These are phyloP conservation scores for Aspergillus quadrilineatus DNA, from an alignment of 2,329 filamentous ascomycete species.

Conservation along the genomic window DNA sequence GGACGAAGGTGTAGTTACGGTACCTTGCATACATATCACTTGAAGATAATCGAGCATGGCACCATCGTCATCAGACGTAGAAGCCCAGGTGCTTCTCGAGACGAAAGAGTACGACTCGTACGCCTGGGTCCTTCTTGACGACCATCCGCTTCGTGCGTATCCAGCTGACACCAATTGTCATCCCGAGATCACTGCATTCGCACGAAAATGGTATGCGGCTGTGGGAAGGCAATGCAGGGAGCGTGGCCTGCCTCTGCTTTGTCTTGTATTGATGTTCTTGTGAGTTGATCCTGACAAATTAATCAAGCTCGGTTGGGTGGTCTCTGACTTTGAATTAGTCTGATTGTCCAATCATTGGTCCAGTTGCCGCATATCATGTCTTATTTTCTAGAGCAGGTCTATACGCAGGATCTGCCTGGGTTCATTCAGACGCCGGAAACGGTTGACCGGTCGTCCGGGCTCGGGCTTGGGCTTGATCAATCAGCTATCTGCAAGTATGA, in stretches of 20 bases:
- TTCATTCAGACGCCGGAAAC: slow-evolving; percentile 15
- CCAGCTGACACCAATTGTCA: slow-evolving; percentile 31
- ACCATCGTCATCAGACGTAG: not conserved
- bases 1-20: not conserved
- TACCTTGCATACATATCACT: not conserved
- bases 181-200: slow-evolving; percentile 24
- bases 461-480: not conserved
- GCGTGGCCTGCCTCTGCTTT: slow-evolving; percentile 22
- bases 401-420: slow-evolving; percentile 5
- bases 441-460: slow-evolving; percentile 4
- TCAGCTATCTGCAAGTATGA: slow-evolving; percentile 24
- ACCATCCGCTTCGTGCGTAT: slow-evolving; percentile 36
- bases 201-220: slow-evolving; percentile 18
- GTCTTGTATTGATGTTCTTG: slow-evolving; percentile 27
- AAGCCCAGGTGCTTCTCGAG: slow-evolving; percentile 5
- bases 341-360: slow-evolving; percentile 23
- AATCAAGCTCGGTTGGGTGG: not conserved
- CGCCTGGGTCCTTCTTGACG: slow-evolving; percentile 28
- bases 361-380: slow-evolving; percentile 20
- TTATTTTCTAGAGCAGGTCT: slow-evolving; percentile 16
- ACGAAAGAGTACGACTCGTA: slow-evolving; percentile 17
- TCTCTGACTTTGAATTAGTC: slow-evolving; percentile 13
- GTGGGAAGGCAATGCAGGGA: slow-evolving; percentile 24
- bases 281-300: slow-evolving; percentile 9
- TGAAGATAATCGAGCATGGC: slow-evolving; percentile 7